Evolutionary conservation across 257 asterid species (phyloP), one percentile per base, ranked within the genome.

Genomic region (Przewalskia tangutica): DNA sequence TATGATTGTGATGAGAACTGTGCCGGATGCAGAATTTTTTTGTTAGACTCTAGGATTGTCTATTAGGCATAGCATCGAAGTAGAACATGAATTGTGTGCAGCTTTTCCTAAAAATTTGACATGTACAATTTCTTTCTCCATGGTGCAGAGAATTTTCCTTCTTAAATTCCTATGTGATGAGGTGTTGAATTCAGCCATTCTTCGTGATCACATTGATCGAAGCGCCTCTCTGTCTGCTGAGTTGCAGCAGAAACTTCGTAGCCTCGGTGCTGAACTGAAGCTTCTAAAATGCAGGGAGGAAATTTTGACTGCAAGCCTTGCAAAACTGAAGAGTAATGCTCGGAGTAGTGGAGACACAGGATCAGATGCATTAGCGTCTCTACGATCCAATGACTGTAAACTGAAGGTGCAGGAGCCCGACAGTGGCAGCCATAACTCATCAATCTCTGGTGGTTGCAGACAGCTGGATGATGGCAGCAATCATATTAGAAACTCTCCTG

Each of bases 91-190:
- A 58, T 65, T 54, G n/a, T 64, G 64, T 84, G 71, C 80, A 77
- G 48, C 53, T 44, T 73, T 78, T 76, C 70, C 42, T 76, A 44
- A 51, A 53, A 71, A 60, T 82, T 82, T 79, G 48, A 66, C 48
- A 13, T 51, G 53, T 50, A 54, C 48, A 79, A 79, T 84, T 34
- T 71, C 34, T 62, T 80, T 81, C 83, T 86, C 42, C 64, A 71
- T 87, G 84, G 71, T 89, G 88, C 98, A 96, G 99, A 93, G 97
- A 82, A 85, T 92, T 77, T 89, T 88, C 91, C 87, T 96, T 79
- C 77, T 93, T 93, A 96, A 92, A 85, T 96, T 94, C 92, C 87
- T 96, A 83, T 94, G 91, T 55, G 98, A 93, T 34, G 99, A 93
- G 84, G 93, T 90, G 51, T 85, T 93, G 54, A 91, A 88, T 80